phyloP scores from a whole-genome alignment of 768 basidiomycete genomes.

The Austroboletus eburneus region DNA sequence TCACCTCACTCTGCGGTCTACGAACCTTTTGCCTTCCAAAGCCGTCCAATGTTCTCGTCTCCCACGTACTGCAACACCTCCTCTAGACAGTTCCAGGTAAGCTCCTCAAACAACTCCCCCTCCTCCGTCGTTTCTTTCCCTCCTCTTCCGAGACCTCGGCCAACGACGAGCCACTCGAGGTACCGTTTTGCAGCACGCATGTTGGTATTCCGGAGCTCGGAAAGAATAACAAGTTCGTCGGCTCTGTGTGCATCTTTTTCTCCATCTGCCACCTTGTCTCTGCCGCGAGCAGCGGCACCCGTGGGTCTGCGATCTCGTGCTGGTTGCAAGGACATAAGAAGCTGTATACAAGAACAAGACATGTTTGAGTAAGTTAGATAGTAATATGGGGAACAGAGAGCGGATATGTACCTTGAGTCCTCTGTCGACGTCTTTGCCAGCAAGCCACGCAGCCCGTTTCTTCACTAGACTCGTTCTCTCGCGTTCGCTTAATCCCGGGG shows the following conservation, averaged over 20 bases:
- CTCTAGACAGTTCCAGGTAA: constrained; percentile 55
- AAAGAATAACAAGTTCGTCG: constrained; percentile 27
- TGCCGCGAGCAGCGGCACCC: constrained; percentile 14
- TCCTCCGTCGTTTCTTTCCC: constrained; percentile 21
- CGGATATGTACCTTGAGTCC: constrained; percentile 58
- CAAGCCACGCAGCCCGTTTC: constrained; percentile 80
- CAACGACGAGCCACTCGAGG: constrained; percentile 77
- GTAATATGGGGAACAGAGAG: neutral
- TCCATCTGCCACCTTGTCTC: constrained; percentile 22
- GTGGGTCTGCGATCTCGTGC: constrained; percentile 19
- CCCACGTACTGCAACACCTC: constrained; percentile 45
- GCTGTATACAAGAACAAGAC: constrained; percentile 2
- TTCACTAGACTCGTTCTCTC: constrained; percentile 58
- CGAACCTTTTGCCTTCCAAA: constrained; percentile 72
- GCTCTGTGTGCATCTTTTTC: constrained; percentile 19
- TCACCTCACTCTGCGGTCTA: neutral
- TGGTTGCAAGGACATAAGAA: constrained; percentile 20
- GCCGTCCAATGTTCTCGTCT: constrained; percentile 50
- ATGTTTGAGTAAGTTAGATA: neutral
- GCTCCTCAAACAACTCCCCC: constrained; percentile 53
- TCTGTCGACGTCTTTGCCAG: constrained; percentile 59
- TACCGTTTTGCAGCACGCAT: constrained; percentile 58
- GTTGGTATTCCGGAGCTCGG: constrained; percentile 23
- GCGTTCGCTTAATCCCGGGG: constrained; percentile 14
- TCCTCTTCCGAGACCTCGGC: constrained; percentile 40